Evolutionary conservation across 2,329 filamentous ascomycete genomes (phyloP), one percentile per base, ranked within the genome.

Genomic region (Sporothrix variecibatus): DNA sequence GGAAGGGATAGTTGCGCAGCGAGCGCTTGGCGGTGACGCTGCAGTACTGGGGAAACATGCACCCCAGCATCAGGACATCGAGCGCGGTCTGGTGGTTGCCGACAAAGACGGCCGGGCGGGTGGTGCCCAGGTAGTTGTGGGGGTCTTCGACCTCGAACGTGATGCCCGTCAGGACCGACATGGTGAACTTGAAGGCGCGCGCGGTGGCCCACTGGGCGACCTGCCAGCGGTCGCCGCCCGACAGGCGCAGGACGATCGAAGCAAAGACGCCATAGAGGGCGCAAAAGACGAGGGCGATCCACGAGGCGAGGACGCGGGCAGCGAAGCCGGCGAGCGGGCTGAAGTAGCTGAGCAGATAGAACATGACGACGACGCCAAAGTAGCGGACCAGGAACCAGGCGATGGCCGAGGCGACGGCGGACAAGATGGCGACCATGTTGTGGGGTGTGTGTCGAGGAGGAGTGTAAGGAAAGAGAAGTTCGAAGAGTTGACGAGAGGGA

Each of bases 51-150:
- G 96, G 96, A 84, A 98, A 98, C 80, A 97, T 90, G 83, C 87
- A 86, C 76, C 94, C 96, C 38, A 99, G 88, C 90, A 98, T 93
- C 75, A 97, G 87, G 56, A 99, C 93, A 81, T 99, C 96, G 78
- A 99, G 89, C 84, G 98, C 96, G 28, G 93, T 94, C 87, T 99
- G 96, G 85, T 99, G 96, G 84, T 98, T 98, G 56, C 93, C 93
- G 78, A 99, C 87, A 80, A 99, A 95, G 74, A 99, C 93, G 74
- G 94, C 95, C 0, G 96, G 96, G 71, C 95, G 89, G 38, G 86
- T 76, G 11, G 86, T 91, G 65, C 85, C 84, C 74, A 95, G 88
- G 78, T 91, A 81, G 77, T 90, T 83, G 75, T 90, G 81, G 53
- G 90, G 86, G 79, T 95, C 94, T 62, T 92, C 87, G 69, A 97